Evolutionary conservation across 2,329 filamentous ascomycete genomes (phyloP).

Genomic region (Purpureocillium takamizusanense): DNA sequence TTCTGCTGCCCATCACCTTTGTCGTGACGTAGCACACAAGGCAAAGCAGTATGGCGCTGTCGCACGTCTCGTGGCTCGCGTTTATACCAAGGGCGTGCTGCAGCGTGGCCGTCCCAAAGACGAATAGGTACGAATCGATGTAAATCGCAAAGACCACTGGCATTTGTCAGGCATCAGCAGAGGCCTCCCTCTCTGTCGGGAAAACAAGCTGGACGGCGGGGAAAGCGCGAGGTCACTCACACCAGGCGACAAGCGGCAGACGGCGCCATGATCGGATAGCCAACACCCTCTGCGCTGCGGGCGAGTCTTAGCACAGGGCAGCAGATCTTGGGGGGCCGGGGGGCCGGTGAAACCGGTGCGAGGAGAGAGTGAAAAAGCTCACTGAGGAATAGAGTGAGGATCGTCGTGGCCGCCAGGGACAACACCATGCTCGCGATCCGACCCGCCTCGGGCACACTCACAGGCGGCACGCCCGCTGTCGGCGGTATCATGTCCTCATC

Average conservation of each 20-base stretch:
- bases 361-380: conserved; percentile 9
- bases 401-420: conserved; percentile 22
- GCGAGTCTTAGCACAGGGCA: too few relatives aligned
- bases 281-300: conserved; percentile 25
- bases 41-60: conserved; percentile 50
- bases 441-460: background rate
- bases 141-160: conserved; percentile 53
- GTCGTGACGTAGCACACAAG: conserved; percentile 53
- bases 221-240: too few relatives aligned
- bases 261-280: conserved; percentile 28
- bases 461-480: background rate
- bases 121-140: conserved; percentile 49
- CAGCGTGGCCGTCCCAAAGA: conserved; percentile 46
- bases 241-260: conserved; percentile 32
- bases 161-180: too few relatives aligned
- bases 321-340: too few relatives aligned
- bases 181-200: too few relatives aligned
- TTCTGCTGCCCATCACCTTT: conserved; percentile 32
- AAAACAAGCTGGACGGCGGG: too few relatives aligned
- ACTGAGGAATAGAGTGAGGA: conserved; percentile 28
- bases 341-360: too few relatives aligned
- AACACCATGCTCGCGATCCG: conserved; percentile 3
- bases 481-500: background rate
- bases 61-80: conserved; percentile 38
- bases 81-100: conserved; percentile 50